Conservation (phyloP, 306 rosid species). For the Lathyrus oleraceus region DNA sequence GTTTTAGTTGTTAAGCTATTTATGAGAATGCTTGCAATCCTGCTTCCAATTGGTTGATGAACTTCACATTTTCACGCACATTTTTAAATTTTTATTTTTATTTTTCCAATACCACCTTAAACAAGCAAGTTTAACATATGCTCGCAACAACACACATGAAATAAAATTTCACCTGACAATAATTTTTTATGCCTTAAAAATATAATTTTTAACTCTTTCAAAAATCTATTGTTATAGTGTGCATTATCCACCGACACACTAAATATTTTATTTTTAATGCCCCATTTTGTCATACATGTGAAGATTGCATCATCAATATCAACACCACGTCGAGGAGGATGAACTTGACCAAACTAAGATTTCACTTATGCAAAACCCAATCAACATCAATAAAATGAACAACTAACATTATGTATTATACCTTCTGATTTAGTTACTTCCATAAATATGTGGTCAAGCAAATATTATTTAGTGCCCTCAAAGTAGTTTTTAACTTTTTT, state of each 20-base stretch:
- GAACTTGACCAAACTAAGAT: no score
- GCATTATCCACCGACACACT: background rate
- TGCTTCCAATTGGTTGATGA: background rate
- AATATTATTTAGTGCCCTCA: background rate
- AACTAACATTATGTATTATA: no score
- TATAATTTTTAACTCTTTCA: background rate
- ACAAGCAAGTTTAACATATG: slow-evolving; percentile 2
- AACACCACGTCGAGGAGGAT: background rate
- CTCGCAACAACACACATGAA: background rate
- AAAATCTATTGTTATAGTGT: background rate
- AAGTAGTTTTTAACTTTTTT: no score
- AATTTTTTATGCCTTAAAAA: background rate
- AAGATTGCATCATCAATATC: background rate
- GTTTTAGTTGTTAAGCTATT: background rate
- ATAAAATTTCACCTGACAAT: background rate
- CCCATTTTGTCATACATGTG: background rate
- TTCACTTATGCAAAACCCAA: no score
- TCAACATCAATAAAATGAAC: no score
- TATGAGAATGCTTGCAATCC: background rate
- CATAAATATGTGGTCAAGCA: no score
- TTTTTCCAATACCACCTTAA: background rate
- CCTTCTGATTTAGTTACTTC: no score
- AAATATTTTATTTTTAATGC: background rate
- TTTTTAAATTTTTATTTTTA: background rate
- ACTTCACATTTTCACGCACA: background rate